These are phyloP conservation scores for Calonectria hongkongensis DNA, from an alignment of 2,329 filamentous ascomycete species.

Conservation along the genomic window DNA sequence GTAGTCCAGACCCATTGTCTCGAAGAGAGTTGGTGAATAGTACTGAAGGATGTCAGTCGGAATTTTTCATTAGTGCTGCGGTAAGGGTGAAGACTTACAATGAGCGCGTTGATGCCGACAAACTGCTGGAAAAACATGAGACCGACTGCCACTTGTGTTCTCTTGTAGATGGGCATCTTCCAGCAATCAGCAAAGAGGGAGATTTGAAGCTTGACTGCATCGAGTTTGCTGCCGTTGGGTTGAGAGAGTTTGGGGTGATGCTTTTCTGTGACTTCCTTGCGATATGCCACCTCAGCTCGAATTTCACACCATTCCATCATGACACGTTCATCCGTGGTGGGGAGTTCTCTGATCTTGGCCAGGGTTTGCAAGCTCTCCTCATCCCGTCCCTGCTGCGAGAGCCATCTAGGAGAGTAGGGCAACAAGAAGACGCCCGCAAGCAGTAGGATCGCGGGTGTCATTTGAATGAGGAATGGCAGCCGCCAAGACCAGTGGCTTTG, in stretches of 20 bases:
- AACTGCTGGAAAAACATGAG: constrained; percentile 1
- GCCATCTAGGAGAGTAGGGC: background rate
- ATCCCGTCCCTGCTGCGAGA: background rate
- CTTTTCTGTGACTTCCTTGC: background rate
- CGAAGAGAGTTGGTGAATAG: constrained; percentile 25
- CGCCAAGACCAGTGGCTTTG: background rate
- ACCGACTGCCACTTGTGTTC: background rate
- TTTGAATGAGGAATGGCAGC: background rate
- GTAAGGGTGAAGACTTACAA: background rate
- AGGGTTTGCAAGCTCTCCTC: background rate
- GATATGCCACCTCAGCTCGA: background rate
- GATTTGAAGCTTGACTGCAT: background rate
- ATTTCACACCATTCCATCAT: constrained; percentile 7
- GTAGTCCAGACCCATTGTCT: constrained; percentile 30
- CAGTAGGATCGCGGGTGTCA: background rate
- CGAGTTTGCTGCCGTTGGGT: background rate
- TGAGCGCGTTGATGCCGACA: constrained; percentile 2
- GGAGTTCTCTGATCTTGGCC: background rate
- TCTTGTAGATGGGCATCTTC: constrained; percentile 1
- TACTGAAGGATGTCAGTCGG: background rate
- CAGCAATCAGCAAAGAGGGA: background rate
- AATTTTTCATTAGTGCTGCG: background rate
- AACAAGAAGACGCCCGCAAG: background rate
- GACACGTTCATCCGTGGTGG: background rate
- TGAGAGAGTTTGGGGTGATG: background rate